Conservation (phyloP, 805 yeast genomes). For the Metschnikowia santaceciliae region DNA sequence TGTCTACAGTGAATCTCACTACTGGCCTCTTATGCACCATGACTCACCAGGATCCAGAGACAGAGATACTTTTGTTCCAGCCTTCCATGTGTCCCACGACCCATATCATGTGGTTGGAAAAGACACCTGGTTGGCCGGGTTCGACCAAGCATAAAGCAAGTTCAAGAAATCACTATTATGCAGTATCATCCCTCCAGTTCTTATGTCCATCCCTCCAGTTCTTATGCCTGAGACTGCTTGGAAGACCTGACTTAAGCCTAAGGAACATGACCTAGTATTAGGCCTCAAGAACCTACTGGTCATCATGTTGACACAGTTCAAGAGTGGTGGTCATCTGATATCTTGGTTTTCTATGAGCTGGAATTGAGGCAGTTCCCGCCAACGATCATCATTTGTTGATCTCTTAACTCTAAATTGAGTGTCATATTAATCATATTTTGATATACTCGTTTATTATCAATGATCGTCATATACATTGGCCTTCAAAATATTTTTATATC, state of each 20-base stretch:
- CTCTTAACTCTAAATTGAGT: no score
- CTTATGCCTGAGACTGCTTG: constrained; percentile 8
- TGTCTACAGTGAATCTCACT: constrained; percentile 24
- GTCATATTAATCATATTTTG: no score
- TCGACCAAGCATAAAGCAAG: constrained; percentile 2
- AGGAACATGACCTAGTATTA: constrained; percentile 13
- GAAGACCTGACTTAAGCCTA: constrained; percentile 16
- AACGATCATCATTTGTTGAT: no score
- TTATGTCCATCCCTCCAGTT: not conserved
- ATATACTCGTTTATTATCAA: no score
- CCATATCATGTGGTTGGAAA: constrained; percentile 25
- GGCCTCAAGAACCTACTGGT: no score
- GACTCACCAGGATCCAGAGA: constrained; percentile 35
- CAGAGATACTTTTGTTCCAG: constrained; percentile 35
- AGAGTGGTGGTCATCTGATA: no score
- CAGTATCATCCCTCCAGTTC: constrained; percentile 21
- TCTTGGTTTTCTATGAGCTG: no score
- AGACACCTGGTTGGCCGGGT: constrained; percentile 23
- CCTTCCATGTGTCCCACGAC: constrained; percentile 32
- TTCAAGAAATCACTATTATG: constrained; percentile 23
- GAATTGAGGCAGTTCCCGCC: no score
- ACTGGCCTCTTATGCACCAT: constrained; percentile 30
- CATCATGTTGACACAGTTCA: no score
- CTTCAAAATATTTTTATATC: no score
- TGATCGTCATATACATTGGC: no score